A percentile compares a stretch with the other conserved stretches of the same genome.
Evolutionary conservation across 768 basidiomycete species (phyloP).

Genomic region (Tulasnella sp.): DNA sequence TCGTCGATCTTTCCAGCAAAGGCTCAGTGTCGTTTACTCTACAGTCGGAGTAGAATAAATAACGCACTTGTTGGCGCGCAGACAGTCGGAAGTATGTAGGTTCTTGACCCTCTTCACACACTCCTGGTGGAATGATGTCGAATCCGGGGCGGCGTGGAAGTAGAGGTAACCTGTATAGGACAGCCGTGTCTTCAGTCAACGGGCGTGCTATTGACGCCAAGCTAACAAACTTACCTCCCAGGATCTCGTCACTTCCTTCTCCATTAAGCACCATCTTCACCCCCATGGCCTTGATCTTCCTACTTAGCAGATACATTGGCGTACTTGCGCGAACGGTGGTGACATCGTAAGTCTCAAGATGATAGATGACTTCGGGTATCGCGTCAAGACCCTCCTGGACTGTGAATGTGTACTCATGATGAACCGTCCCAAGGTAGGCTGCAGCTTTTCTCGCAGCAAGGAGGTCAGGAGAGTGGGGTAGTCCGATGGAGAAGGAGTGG

Average conservation of each 20-base stretch:
- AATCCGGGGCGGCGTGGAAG: constrained; percentile 95
- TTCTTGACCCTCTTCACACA: constrained; percentile 92
- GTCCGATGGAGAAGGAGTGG: constrained; percentile 94
- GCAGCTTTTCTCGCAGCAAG: constrained; percentile 90
- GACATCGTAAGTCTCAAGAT: constrained; percentile 97
- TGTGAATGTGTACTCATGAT: constrained; percentile 97
- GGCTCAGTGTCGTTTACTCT: not conserved
- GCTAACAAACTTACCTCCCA: constrained; percentile 56
- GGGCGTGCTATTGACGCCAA: not conserved
- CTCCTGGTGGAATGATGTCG: constrained; percentile 86
- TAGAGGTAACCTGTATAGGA: constrained; percentile 74
- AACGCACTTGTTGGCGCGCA: constrained; percentile 90
- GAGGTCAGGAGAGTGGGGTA: constrained; percentile 90
- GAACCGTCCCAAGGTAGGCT: constrained; percentile 83
- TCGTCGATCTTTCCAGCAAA: constrained; percentile 59
- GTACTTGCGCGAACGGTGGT: constrained; percentile 96
- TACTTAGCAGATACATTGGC: constrained; percentile 95
- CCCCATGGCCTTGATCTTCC: constrained; percentile 99
- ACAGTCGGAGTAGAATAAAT: not conserved
- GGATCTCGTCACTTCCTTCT: constrained; percentile 95
- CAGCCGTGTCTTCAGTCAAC: not conserved
- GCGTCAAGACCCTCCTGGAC: constrained; percentile 97
- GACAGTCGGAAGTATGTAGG: constrained; percentile 92
- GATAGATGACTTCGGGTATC: constrained; percentile 93
- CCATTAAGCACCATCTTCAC: constrained; percentile 99